Percentiles rank a stretch among this genome's conserved stretches.
These are phyloP conservation scores for Limonium bicolor DNA, from an alignment of 148 eudicot genomes.

Conservation along the genomic window DNA sequence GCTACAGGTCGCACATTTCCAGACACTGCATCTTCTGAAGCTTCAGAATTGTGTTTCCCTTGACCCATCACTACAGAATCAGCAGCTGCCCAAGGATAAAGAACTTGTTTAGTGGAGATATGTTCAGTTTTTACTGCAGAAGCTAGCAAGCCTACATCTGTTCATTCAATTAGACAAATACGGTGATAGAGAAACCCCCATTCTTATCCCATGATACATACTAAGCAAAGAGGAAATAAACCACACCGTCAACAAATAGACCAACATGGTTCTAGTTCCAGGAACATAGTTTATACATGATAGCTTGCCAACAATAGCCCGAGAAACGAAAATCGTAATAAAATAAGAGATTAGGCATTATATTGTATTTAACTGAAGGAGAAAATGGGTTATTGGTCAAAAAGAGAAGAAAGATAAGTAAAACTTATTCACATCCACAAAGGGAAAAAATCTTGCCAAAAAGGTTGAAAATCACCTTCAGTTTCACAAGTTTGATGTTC, in stretches of 20 bases:
- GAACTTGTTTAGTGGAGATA: constrained; percentile 21
- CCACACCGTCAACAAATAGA: too few relatives aligned
- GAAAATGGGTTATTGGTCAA: too few relatives aligned
- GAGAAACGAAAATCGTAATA: too few relatives aligned
- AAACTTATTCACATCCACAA: too few relatives aligned
- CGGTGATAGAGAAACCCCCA: not conserved
- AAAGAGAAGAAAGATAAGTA: too few relatives aligned
- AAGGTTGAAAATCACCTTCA: too few relatives aligned
- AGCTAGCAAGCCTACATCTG: constrained; percentile 15
- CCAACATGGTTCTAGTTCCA: not conserved
- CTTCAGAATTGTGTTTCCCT: constrained; percentile 26
- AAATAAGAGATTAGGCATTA: too few relatives aligned
- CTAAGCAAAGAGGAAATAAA: too few relatives aligned
- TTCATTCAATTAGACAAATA: constrained; percentile 6
- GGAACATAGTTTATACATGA: constrained; percentile 27
- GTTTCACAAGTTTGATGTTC: too few relatives aligned
- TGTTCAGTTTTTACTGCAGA: constrained; percentile 15
- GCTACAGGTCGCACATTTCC: constrained; percentile 18
- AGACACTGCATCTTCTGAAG: constrained; percentile 20
- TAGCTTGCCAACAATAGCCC: too few relatives aligned
- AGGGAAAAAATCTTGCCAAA: too few relatives aligned
- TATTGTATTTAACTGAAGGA: too few relatives aligned
- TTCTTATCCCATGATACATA: constrained; percentile 13
- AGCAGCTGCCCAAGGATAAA: constrained; percentile 24
- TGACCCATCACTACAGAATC: constrained; percentile 28